Evolutionary conservation across 1,284 basidiomycete genomes (phyloP).

Genomic region (Heterobasidion occidentale): DNA sequence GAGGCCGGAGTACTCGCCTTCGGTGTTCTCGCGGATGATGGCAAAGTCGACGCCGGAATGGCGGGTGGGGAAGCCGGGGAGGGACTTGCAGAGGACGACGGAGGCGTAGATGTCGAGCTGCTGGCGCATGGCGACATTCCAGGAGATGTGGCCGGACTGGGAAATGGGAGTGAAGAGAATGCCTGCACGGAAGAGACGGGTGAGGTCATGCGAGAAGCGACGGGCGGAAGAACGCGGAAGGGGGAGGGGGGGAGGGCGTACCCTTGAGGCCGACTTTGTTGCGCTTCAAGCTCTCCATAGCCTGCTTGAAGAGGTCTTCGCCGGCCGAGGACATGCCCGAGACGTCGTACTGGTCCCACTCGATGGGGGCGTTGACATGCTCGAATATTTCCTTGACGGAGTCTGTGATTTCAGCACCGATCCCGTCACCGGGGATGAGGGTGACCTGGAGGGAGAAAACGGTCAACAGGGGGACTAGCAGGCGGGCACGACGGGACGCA

Average conservation of each 20-base stretch:
- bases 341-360: slow-evolving; percentile 99
- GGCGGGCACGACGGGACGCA: slow-evolving; percentile 23
- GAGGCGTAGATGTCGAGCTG: slow-evolving; percentile 99
- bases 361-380: slow-evolving; percentile 95
- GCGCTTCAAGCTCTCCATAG: slow-evolving; percentile 93
- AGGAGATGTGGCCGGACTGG: slow-evolving; percentile 94
- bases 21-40: slow-evolving; percentile 99
- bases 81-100: slow-evolving; percentile 95
- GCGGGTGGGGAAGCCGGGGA: slow-evolving; percentile 95
- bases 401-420: slow-evolving; percentile 95
- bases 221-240: slow-evolving; percentile 1
- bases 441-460: slow-evolving; percentile 55
- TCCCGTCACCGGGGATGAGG: slow-evolving; percentile 94
- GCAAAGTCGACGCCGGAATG: slow-evolving; percentile 98
- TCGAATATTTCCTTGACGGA: slow-evolving; percentile 99
- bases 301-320: slow-evolving; percentile 94
- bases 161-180: slow-evolving; percentile 99
- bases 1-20: slow-evolving; percentile 98
- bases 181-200: slow-evolving; percentile 38
- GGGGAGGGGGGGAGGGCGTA: slow-evolving; percentile 27
- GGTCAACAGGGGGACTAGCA: slow-evolving; percentile 8
- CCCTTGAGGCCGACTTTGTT: slow-evolving; percentile 99
- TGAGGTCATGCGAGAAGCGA: slow-evolving; percentile 2
- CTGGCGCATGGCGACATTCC: slow-evolving; percentile 99
- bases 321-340: slow-evolving; percentile 93